phyloP scores from a whole-genome alignment of 805 yeast genomes.

The Kazachstania martiniae region DNA sequence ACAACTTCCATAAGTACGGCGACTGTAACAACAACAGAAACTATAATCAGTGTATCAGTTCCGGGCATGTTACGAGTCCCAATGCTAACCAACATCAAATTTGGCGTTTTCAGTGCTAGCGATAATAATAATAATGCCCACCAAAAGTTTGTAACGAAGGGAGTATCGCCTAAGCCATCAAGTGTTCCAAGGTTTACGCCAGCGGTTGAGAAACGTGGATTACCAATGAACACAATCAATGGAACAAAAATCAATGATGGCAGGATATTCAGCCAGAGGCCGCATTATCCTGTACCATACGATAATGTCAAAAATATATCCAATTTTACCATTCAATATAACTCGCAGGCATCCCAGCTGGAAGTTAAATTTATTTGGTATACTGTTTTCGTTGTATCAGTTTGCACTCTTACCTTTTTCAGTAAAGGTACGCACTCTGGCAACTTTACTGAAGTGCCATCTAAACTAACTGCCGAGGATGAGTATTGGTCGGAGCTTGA shows the following conservation, averaged over 20 bases:
- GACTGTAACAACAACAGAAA: conserved; percentile 6
- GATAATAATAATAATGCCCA: too few relatives aligned
- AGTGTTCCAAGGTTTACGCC: not conserved
- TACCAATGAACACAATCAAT: too few relatives aligned
- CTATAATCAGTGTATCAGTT: conserved; percentile 3
- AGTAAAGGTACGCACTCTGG: too few relatives aligned
- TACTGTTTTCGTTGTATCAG: conserved; percentile 3
- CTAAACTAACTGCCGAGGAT: not conserved
- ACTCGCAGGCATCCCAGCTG: conserved; percentile 8
- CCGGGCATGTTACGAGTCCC: not conserved
- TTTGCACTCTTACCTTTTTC: conserved; percentile 5
- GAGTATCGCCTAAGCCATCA: too few relatives aligned
- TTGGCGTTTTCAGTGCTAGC: conserved; percentile 32
- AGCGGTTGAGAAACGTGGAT: too few relatives aligned
- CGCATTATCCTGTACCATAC: too few relatives aligned
- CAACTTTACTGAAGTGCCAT: not conserved
- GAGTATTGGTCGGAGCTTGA: conserved; percentile 4
- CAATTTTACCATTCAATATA: not conserved
- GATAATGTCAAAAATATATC: too few relatives aligned
- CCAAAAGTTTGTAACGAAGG: too few relatives aligned
- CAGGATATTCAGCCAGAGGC: too few relatives aligned
- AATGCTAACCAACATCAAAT: conserved; percentile 29
- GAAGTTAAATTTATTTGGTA: conserved; percentile 6
- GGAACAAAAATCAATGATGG: too few relatives aligned
- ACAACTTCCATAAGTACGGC: conserved; percentile 3